A percentile compares a stretch with the other conserved stretches of the same genome.
These are phyloP conservation scores for Carallia brachiata DNA, from an alignment of 345 rosid genomes.

Conservation along the genomic window DNA sequence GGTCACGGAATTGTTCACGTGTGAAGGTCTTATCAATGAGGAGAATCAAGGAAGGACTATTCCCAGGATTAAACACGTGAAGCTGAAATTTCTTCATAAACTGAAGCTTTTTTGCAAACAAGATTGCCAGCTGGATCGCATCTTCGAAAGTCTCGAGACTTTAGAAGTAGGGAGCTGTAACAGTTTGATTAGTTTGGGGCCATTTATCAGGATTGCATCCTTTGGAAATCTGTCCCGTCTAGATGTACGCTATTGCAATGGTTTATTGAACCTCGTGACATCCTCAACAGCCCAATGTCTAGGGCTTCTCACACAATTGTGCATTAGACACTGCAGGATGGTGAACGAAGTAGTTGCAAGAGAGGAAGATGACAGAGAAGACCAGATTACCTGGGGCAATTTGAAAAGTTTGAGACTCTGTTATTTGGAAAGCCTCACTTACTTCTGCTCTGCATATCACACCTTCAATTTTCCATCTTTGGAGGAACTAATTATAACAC, in stretches of 20 bases:
- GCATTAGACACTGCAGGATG: not conserved
- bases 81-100: not conserved
- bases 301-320: not conserved
- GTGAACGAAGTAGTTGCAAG: not conserved
- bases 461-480: conserved; percentile 15
- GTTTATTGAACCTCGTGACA: not conserved
- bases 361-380: not conserved
- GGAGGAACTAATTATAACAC: conserved; percentile 11
- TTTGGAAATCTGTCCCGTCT: not conserved
- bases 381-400: not conserved
- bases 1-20: not conserved
- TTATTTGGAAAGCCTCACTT: not conserved
- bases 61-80: not conserved
- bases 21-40: not conserved
- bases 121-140: not conserved
- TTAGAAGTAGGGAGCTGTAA: not conserved
- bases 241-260: not conserved
- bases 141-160: not conserved
- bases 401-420: not conserved
- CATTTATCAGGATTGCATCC: not conserved
- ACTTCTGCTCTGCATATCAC: not conserved
- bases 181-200: not conserved
- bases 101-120: not conserved
- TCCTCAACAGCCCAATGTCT: not conserved
- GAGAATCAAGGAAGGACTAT: not conserved